A percentile compares a stretch with the other conserved stretches of the same genome.
Conservation (phyloP, 2,329 filamentous ascomycete species). For the Leptographium lundbergii region DNA sequence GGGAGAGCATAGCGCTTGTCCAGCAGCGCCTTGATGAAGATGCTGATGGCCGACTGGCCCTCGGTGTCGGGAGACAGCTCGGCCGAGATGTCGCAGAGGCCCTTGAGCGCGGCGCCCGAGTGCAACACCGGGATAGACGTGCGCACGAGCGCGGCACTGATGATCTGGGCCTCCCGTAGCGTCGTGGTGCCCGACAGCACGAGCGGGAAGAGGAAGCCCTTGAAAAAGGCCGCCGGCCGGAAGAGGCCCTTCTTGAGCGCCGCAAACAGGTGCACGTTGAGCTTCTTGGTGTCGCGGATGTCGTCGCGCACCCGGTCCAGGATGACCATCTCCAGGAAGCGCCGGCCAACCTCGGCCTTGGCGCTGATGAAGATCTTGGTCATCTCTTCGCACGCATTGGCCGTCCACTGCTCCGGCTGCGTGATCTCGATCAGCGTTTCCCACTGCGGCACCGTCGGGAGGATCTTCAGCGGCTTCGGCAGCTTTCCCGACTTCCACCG, state of each 20-base stretch:
- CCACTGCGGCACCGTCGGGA: slow-evolving; percentile 87
- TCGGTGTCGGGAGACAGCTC: slow-evolving; percentile 78
- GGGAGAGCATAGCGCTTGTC: slow-evolving; percentile 97
- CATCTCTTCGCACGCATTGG: slow-evolving; percentile 73
- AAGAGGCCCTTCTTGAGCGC: slow-evolving; percentile 85
- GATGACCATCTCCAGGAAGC: slow-evolving; percentile 77
- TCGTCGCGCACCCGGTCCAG: slow-evolving; percentile 86
- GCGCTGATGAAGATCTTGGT: slow-evolving; percentile 86
- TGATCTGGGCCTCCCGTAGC: slow-evolving; percentile 80
- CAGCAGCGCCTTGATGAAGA: slow-evolving; percentile 84
- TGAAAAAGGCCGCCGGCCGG: slow-evolving; percentile 94
- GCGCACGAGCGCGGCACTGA: slow-evolving; percentile 72
- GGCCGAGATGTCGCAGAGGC: slow-evolving; percentile 86
- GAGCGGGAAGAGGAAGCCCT: slow-evolving; percentile 81
- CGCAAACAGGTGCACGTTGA: slow-evolving; percentile 93
- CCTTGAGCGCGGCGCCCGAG: slow-evolving; percentile 81
- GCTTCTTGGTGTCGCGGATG: slow-evolving; percentile 85
- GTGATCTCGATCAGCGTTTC: slow-evolving; percentile 20
- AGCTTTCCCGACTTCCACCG: slow-evolving; percentile 88
- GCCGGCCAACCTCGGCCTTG: slow-evolving; percentile 66
- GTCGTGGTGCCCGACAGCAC: slow-evolving; percentile 80
- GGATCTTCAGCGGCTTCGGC: slow-evolving; percentile 94
- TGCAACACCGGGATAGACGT: slow-evolving; percentile 85
- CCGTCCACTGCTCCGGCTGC: slow-evolving; percentile 54
- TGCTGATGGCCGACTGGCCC: slow-evolving; percentile 81